Percentiles rank a stretch among this genome's conserved stretches.
Conservation (phyloP, 805 yeast species). For the Metschnikowia aberdeeniae region DNA sequence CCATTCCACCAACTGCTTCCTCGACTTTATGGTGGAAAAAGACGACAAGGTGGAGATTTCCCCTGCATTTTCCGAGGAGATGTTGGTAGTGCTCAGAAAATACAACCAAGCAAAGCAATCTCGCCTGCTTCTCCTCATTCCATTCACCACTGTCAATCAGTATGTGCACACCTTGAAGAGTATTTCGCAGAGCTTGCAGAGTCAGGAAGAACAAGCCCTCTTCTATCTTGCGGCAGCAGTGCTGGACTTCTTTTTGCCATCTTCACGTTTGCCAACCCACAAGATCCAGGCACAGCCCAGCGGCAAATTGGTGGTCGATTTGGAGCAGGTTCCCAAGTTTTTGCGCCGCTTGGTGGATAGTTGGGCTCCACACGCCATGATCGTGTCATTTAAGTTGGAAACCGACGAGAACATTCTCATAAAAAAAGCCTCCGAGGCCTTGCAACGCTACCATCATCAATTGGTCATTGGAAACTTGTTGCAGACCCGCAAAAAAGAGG, state of each 20-base stretch:
- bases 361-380: constrained; percentile 96
- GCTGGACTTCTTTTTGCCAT: constrained; percentile 91
- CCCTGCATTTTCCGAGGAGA: constrained; percentile 53
- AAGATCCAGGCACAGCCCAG: constrained; percentile 83
- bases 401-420: constrained; percentile 73
- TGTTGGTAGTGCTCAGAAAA: constrained; percentile 57
- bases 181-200: constrained; percentile 56
- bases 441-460: constrained; percentile 85
- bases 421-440: constrained; percentile 72
- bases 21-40: constrained; percentile 71
- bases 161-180: constrained; percentile 79
- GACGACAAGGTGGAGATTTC: constrained; percentile 59
- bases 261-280: constrained; percentile 82
- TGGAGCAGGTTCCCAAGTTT: constrained; percentile 96
- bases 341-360: constrained; percentile 79
- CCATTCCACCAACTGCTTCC: constrained; percentile 77
- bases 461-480: constrained; percentile 89
- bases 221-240: constrained; percentile 97
- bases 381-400: constrained; percentile 89
- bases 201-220: constrained; percentile 54
- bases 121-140: constrained; percentile 60
- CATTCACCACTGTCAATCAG: constrained; percentile 94
- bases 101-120: constrained; percentile 48
- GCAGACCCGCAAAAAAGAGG: constrained; percentile 84
- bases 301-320: constrained; percentile 75